A percentile compares a stretch with the other conserved stretches of the same genome.
Conservation (phyloP, 2,329 filamentous ascomycete species). For the Fusarium sp. region DNA sequence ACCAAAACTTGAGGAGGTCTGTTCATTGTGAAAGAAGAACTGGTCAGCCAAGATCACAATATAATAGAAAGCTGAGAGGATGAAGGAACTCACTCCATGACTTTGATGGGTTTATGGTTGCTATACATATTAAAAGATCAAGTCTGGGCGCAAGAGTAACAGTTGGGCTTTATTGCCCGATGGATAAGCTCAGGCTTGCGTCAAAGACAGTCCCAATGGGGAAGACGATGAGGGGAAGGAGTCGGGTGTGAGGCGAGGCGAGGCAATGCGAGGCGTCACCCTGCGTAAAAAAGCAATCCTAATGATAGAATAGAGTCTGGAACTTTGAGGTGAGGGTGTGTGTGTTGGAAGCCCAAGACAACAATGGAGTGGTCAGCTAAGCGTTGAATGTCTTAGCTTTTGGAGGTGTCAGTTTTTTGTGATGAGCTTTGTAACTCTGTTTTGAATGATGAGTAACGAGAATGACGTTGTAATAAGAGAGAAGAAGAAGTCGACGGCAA, state of each 20-base stretch:
- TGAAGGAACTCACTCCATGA: constrained; percentile 53
- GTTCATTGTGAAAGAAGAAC: constrained; percentile 43
- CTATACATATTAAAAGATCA: constrained; percentile 49
- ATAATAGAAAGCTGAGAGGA: constrained; percentile 18
- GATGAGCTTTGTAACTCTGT: constrained; percentile 25
- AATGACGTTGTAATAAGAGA: constrained; percentile 14
- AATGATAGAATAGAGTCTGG: constrained; percentile 23
- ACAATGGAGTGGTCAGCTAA: constrained; percentile 6
- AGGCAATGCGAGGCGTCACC: constrained; percentile 38
- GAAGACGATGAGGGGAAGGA: constrained; percentile 38
- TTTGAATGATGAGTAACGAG: constrained; percentile 14
- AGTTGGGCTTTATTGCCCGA: constrained; percentile 37
- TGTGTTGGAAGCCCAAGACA: not conserved
- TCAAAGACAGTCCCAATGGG: constrained; percentile 39
- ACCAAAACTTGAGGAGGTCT: constrained; percentile 54
- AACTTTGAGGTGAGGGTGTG: constrained; percentile 25
- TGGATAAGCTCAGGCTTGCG: constrained; percentile 31
- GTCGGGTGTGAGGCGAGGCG: constrained; percentile 14
- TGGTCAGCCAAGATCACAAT: constrained; percentile 20
- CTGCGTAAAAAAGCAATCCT: constrained; percentile 28
- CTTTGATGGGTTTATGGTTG: constrained; percentile 55
- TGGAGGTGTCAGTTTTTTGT: constrained; percentile 4
- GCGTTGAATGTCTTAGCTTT: constrained; percentile 16
- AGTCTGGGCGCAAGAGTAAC: constrained; percentile 19
- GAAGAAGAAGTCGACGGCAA: not conserved